Evolutionary conservation across 805 yeast genomes (phyloP).

Genomic region (Kazachstania kunashirensis): DNA sequence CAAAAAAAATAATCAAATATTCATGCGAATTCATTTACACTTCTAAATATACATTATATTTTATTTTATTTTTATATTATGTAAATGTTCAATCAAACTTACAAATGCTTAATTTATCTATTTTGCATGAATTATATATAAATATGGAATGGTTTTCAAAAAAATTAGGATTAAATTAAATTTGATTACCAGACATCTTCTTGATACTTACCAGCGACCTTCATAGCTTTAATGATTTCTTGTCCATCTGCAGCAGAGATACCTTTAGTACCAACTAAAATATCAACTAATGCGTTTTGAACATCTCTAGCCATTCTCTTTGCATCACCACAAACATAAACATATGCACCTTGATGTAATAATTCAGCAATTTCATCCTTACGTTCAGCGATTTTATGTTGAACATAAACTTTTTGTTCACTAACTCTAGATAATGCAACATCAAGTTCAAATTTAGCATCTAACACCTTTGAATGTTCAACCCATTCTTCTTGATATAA

Average conservation of each 20-base stretch:
- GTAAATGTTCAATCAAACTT: no score
- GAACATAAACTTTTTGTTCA: constrained; percentile 63
- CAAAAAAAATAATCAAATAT: background rate
- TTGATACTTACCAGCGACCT: constrained; percentile 81
- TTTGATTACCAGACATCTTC: constrained; percentile 88
- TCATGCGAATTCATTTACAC: no score
- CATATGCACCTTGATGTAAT: constrained; percentile 69
- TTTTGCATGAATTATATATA: no score
- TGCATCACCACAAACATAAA: constrained; percentile 97
- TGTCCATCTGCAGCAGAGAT: constrained; percentile 59
- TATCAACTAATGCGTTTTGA: constrained; percentile 53
- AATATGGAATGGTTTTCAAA: no score
- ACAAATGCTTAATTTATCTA: no score
- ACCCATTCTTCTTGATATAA: constrained; percentile 88
- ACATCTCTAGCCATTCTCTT: constrained; percentile 93
- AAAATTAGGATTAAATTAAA: no score
- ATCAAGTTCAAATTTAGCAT: constrained; percentile 53
- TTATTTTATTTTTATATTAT: no score
- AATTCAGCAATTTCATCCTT: constrained; percentile 33
- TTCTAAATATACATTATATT: no score
- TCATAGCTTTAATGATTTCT: constrained; percentile 67
- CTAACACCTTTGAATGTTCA: constrained; percentile 51
- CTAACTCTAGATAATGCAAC: constrained; percentile 82
- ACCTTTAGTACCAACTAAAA: constrained; percentile 55
- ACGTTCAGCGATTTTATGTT: constrained; percentile 56